Conservation (phyloP, 1,284 basidiomycete genomes). For the Butyriboletus appendiculatus region DNA sequence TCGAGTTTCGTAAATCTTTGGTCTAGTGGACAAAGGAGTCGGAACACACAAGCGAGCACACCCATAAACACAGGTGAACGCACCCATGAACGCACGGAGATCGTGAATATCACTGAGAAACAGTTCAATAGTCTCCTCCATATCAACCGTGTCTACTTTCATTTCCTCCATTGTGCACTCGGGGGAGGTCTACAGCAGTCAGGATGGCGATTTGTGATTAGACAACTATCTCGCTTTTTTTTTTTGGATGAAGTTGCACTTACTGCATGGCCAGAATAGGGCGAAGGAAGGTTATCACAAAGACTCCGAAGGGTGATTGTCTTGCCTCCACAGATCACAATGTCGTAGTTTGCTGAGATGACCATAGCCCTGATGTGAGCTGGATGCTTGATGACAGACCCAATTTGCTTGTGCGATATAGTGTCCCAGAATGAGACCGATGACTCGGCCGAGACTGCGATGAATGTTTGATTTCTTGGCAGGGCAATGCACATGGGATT, state of each 20-base stretch:
- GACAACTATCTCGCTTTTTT: not conserved
- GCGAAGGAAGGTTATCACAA: not conserved
- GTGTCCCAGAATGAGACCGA: not conserved
- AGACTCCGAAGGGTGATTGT: slow-evolving; percentile 4
- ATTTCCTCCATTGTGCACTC: no score
- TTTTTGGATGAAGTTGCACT: not conserved
- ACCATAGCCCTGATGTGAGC: no score
- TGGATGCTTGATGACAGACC: not conserved
- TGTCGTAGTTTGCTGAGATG: slow-evolving; percentile 3
- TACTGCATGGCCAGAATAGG: not conserved
- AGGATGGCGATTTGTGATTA: no score
- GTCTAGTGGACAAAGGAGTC: not conserved
- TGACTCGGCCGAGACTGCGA: not conserved
- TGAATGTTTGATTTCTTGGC: not conserved
- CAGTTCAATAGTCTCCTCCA: slow-evolving; percentile 2
- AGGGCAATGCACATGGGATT: not conserved
- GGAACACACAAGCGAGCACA: not conserved
- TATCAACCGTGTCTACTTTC: not conserved
- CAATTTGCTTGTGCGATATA: not conserved
- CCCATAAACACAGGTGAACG: no score
- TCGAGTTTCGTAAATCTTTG: slow-evolving; percentile 5
- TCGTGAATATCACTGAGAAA: not conserved
- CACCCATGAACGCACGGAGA: not conserved
- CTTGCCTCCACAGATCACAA: slow-evolving; percentile 2
- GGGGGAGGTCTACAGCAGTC: no score